A percentile compares a stretch with the other conserved stretches of the same genome.
phyloP scores from a whole-genome alignment of 306 rosid species.

The Ormosia semicastrata region DNA sequence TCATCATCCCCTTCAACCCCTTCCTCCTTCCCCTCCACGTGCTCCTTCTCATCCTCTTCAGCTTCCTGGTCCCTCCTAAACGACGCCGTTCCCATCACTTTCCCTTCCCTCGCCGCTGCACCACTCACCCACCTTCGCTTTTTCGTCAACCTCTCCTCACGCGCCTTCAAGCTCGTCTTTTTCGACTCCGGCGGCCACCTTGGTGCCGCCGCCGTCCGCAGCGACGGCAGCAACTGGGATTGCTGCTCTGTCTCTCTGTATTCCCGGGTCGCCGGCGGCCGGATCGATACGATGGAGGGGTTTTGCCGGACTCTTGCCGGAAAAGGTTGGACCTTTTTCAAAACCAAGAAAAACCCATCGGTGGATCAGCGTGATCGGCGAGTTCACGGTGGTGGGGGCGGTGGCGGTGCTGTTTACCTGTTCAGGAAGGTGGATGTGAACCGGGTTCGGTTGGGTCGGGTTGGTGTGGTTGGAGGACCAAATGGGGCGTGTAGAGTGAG shows the following conservation, averaged over 20 bases:
- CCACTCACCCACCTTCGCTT: constrained; percentile 53
- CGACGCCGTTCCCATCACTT: constrained; percentile 64
- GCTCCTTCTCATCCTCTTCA: constrained; percentile 33
- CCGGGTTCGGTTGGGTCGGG: constrained; percentile 46
- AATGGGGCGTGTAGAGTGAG: constrained; percentile 49
- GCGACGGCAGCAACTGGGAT: constrained; percentile 43
- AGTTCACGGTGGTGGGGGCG: constrained; percentile 13
- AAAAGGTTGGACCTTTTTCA: constrained; percentile 63
- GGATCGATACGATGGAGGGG: constrained; percentile 51
- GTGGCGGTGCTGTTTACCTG: constrained; percentile 43
- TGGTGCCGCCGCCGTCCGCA: not conserved
- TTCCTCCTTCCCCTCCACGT: constrained; percentile 35
- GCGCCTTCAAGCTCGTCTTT: constrained; percentile 64
- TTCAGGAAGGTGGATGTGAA: constrained; percentile 58
- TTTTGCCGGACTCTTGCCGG: constrained; percentile 61
- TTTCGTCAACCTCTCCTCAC: constrained; percentile 49
- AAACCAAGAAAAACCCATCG: constrained; percentile 37
- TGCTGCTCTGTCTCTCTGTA: constrained; percentile 52
- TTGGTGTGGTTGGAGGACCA: constrained; percentile 21
- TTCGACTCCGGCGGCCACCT: constrained; percentile 23
- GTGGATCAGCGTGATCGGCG: constrained; percentile 30
- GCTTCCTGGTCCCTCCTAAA: constrained; percentile 31
- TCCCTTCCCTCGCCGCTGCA: constrained; percentile 51
- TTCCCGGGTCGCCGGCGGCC: constrained; percentile 42
- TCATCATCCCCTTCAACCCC: constrained; percentile 37